Conservation (phyloP, 371 early-diverging fungal species). For the Mortierella sp. region DNA sequence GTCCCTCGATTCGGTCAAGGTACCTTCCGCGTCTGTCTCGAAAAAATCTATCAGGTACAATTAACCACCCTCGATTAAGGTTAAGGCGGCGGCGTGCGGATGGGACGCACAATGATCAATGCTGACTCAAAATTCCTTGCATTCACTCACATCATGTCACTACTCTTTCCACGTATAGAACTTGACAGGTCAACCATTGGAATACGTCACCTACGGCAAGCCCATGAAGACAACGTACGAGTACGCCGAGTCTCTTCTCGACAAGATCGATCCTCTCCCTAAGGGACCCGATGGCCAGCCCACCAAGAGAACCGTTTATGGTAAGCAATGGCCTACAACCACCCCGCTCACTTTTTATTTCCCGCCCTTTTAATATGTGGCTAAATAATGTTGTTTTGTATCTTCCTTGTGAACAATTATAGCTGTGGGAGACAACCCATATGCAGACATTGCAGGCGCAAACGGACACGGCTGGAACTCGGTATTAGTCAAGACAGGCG, state of each 20-base stretch:
- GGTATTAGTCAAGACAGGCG: constrained; percentile 89
- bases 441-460: constrained; percentile 85
- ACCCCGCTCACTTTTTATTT: background rate
- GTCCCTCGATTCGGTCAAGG: constrained; percentile 88
- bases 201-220: constrained; percentile 86
- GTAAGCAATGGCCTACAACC: constrained; percentile 16
- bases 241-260: constrained; percentile 74
- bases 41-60: constrained; percentile 68
- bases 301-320: constrained; percentile 48
- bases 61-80: background rate
- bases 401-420: background rate
- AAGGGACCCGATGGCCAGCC: constrained; percentile 11
- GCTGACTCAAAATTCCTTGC: background rate
- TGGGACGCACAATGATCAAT: background rate
- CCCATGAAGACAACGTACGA: constrained; percentile 81
- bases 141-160: background rate
- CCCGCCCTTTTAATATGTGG: background rate
- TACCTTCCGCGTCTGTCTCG: constrained; percentile 78
- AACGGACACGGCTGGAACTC: constrained; percentile 87
- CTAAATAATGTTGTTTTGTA: background rate
- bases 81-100: background rate
- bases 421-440: constrained; percentile 87
- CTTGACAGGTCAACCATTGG: constrained; percentile 62
- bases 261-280: constrained; percentile 42
- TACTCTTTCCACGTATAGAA: constrained; percentile 31